These are phyloP conservation scores for Daldinia vernicosa DNA, from an alignment of 495 filamentous ascomycete genomes.

Conservation along the genomic window DNA sequence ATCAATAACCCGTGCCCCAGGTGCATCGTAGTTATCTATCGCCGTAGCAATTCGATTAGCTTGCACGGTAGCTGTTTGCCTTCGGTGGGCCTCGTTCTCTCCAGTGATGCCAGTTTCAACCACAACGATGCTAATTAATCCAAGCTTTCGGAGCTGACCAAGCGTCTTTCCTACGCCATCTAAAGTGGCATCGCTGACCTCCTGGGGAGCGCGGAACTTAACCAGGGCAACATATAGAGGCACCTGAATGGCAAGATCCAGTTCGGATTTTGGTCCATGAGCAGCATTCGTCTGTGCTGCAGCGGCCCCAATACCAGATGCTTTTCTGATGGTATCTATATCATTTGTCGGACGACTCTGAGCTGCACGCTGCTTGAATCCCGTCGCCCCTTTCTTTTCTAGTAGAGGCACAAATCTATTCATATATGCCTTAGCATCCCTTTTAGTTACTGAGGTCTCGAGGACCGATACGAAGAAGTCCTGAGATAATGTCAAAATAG, in stretches of 20 bases:
- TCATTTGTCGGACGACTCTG: conserved; percentile 32
- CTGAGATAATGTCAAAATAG: conserved; percentile 54
- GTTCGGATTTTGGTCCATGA: conserved; percentile 63
- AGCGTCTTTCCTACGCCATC: conserved; percentile 83
- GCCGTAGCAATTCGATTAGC: conserved; percentile 77
- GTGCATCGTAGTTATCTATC: conserved; percentile 71
- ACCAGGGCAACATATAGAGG: conserved; percentile 84
- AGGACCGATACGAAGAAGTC: conserved; percentile 85
- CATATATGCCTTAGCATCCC: conserved; percentile 88
- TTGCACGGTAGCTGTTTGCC: conserved; percentile 63
- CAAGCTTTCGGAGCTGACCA: conserved; percentile 80
- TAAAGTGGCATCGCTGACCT: conserved; percentile 70
- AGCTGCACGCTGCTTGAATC: conserved; percentile 48
- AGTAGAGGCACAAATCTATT: conserved; percentile 72
- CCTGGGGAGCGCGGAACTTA: conserved; percentile 78
- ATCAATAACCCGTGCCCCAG: conserved; percentile 73
- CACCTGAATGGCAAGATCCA: conserved; percentile 49
- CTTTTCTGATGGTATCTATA: conserved; percentile 1
- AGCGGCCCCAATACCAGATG: conserved; percentile 9
- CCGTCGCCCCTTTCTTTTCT: conserved; percentile 51
- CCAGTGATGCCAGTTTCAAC: conserved; percentile 68
- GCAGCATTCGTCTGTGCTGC: conserved; percentile 27
- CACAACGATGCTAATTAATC: conserved; percentile 82
- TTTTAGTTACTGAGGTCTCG: conserved; percentile 83
- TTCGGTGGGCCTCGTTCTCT: conserved; percentile 39